Conservation (phyloP, 768 basidiomycete species). For the Leccinum imitatum region DNA sequence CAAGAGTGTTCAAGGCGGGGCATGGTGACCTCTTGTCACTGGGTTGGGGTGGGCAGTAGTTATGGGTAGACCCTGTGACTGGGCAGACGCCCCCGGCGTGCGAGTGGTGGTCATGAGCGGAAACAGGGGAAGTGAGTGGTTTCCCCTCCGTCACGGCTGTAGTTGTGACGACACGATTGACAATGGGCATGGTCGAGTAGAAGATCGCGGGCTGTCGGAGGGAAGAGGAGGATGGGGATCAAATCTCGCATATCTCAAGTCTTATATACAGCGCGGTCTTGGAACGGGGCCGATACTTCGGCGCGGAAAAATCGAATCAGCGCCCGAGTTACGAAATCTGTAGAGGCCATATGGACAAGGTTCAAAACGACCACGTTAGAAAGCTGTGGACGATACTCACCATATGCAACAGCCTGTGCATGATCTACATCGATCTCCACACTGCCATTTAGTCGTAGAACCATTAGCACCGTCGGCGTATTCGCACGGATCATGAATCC, state of each 20-base stretch:
- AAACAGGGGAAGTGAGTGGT: conserved; percentile 10
- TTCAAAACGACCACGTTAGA: background rate
- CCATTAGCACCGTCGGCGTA: background rate
- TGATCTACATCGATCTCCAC: conserved; percentile 3
- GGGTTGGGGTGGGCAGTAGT: conserved; percentile 43
- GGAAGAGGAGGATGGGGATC: background rate
- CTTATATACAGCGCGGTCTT: conserved; percentile 8
- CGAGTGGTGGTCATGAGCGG: conserved; percentile 23
- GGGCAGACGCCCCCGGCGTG: conserved; percentile 36
- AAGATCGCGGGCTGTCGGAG: background rate
- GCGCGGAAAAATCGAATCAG: background rate
- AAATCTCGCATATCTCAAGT: background rate
- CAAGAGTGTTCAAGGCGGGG: conserved; percentile 71
- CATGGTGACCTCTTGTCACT: conserved; percentile 64
- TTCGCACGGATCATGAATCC: background rate
- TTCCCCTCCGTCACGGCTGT: background rate
- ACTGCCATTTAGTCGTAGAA: background rate
- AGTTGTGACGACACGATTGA: background rate
- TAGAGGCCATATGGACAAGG: background rate
- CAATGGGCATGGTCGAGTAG: conserved; percentile 7
- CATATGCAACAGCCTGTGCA: background rate
- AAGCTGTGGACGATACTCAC: conserved; percentile 6
- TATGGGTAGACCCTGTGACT: conserved; percentile 37
- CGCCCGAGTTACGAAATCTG: background rate
- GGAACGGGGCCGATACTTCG: background rate